A percentile compares a stretch with the other conserved stretches of the same genome.
phyloP scores from a whole-genome alignment of 2,329 filamentous ascomycete species.

The Fusarium oligoseptatum region DNA sequence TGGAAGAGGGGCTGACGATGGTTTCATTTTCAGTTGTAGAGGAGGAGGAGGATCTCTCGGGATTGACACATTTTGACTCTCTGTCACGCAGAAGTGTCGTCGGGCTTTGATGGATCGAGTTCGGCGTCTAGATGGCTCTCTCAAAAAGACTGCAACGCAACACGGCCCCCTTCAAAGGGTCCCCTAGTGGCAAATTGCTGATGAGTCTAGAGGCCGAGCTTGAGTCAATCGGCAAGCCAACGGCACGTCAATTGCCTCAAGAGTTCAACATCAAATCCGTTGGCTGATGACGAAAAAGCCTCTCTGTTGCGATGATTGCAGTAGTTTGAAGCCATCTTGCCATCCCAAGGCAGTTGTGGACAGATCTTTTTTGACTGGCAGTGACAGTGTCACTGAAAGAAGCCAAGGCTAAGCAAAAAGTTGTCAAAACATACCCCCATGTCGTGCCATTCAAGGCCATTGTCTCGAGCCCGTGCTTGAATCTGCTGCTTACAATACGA shows the following conservation, averaged over 20 bases:
- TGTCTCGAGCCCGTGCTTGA: constrained; percentile 9
- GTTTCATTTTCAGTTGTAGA: constrained; percentile 27
- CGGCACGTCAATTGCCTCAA: neutral
- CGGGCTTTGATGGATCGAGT: neutral
- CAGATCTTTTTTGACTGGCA: neutral
- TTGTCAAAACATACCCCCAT: constrained; percentile 9
- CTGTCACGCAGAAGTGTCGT: neutral
- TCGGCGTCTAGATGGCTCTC: constrained; percentile 14
- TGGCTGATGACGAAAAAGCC: constrained; percentile 12
- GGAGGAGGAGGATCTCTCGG: neutral
- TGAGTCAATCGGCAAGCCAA: constrained; percentile 1
- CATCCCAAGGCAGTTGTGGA: neutral
- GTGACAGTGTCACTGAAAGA: neutral
- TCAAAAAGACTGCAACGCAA: constrained; percentile 17
- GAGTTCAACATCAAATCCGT: neutral
- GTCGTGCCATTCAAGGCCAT: constrained; percentile 10
- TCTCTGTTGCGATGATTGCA: neutral
- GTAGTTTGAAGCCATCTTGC: constrained; percentile 16
- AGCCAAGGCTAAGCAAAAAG: constrained; percentile 1
- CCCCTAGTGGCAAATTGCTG: constrained; percentile 32
- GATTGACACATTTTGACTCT: neutral
- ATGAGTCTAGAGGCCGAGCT: constrained; percentile 1
- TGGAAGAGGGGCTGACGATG: constrained; percentile 16
- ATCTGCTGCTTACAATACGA: constrained; percentile 10
- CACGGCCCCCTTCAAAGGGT: neutral